Evolutionary conservation across 352 stramenopile species (phyloP).

Genomic region (Phytophthora capsici): DNA sequence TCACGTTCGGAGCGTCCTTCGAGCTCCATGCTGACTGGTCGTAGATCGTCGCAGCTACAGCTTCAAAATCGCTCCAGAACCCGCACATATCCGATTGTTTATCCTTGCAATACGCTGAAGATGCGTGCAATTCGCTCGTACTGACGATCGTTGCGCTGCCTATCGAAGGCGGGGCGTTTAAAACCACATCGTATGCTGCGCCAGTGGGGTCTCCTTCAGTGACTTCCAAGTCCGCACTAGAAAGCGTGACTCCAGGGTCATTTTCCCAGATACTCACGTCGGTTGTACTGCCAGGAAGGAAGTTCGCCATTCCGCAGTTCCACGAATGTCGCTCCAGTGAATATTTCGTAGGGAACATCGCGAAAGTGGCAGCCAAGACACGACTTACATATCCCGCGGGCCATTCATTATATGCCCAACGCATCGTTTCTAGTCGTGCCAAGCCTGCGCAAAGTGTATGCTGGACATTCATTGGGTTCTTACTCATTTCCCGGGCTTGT

Average conservation of each 20-base stretch:
- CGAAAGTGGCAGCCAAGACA: conserved; percentile 50
- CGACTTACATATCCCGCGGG: conserved; percentile 49
- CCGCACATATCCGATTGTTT: conserved; percentile 50
- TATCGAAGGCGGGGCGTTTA: conserved; percentile 63
- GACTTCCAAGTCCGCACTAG: conserved; percentile 42
- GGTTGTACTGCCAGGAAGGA: conserved; percentile 47
- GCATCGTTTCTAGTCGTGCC: conserved; percentile 62
- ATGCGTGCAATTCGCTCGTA: conserved; percentile 10
- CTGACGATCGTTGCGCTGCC: conserved; percentile 11
- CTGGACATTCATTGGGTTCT: conserved; percentile 44
- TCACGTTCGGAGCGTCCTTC: conserved; percentile 46
- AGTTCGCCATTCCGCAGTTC: conserved; percentile 67
- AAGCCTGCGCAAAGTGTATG: conserved; percentile 61
- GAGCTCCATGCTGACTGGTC: conserved; percentile 18
- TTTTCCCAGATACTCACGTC: conserved; percentile 84
- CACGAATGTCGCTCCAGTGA: conserved; percentile 59
- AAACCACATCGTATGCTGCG: conserved; percentile 60
- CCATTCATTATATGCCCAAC: conserved; percentile 67
- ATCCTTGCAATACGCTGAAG: conserved; percentile 36
- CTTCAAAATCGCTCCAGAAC: conserved; percentile 51
- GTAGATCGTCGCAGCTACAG: conserved; percentile 45
- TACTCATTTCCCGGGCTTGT: conserved; percentile 49
- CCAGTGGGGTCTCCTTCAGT: conserved; percentile 28
- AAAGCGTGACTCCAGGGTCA: conserved; percentile 73
- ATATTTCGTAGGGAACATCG: conserved; percentile 58